Base-by-base conservation (phyloP, 371 early-diverging fungal species). In the Mortierella sp. region DNA sequence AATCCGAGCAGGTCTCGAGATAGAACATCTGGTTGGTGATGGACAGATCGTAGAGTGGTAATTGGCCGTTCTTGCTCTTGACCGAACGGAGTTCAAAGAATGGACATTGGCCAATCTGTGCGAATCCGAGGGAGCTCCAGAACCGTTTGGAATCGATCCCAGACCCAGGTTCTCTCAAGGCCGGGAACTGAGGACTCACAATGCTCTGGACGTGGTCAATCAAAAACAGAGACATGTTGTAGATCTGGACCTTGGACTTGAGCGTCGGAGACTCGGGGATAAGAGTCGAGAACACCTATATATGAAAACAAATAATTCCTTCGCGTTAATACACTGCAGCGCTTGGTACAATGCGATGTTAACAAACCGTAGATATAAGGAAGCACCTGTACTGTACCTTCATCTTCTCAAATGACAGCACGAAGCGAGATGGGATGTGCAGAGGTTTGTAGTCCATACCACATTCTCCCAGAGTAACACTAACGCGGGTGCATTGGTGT, bases 1-100 rank as follows among this genome's bases (percentile, higher is more conserved):
- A 91, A 76, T 96, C 96, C 0, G 94, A 91, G 66, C 95, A 95
- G 0, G 91, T 91, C 71, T 95, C 93, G 6, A 95, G 74, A 14
- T 86, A 87, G 24, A 95, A 74, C 6, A 90, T 87, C 61, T 92
- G 91, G 70, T 93, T 92, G 6, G 91, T 90, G 22, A 96, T 80
- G 65, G 85, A 84, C 7, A 93, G 70, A 72, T 93, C 85, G n/a
- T 89, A 74, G 34, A 85, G 43, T 24, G 87, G 86, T 37, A 71
- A 19, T 26, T 83, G 79, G 9, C 79, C 79, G 31, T 31, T 83
- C 64, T 76, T 78, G 61, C 84, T 79, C 76, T 83, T 83, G 64
- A 79, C 63, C 3, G 84, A 83, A 1, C 63, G 69, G 45, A 83
- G 71, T 47, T 83, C 79, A 58, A 83, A 83, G 64, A 76, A 83